Percentiles rank a stretch among this genome's conserved stretches.
These are phyloP conservation scores for Mucor sp. DNA, from an alignment of 371 early-diverging fungal species.

Conservation along the genomic window DNA sequence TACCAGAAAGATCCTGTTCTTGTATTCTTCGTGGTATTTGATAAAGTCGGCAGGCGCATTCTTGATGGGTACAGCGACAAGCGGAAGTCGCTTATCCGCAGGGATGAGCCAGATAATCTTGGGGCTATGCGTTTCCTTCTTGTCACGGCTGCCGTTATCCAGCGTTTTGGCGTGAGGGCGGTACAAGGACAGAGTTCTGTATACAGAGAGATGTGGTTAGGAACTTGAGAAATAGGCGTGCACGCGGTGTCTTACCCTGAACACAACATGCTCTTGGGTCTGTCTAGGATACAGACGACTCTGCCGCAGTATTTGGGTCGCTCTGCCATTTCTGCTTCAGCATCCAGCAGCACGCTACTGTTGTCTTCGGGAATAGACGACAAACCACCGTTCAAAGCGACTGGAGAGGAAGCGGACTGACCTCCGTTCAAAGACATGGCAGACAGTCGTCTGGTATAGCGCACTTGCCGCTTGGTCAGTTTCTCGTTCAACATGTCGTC, in stretches of 20 bases:
- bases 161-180: conserved; percentile 26
- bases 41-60: conserved; percentile 37
- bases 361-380: conserved; percentile 33
- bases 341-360: neutral
- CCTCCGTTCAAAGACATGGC: neutral
- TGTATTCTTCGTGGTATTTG: conserved; percentile 40
- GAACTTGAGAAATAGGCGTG: neutral
- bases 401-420: neutral
- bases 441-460: conserved; percentile 23
- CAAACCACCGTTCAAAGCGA: conserved; percentile 4
- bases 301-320: conserved; percentile 37
- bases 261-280: conserved; percentile 31
- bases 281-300: conserved; percentile 38
- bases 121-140: conserved; percentile 24
- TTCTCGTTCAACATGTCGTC: conserved; percentile 48
- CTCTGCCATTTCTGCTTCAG: neutral
- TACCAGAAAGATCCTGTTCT: conserved; percentile 41
- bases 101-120: conserved; percentile 68
- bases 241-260: conserved; percentile 27
- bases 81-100: conserved; percentile 63
- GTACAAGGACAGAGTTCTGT: conserved; percentile 31
- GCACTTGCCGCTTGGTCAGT: conserved; percentile 27
- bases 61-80: conserved; percentile 55
- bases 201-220: neutral
- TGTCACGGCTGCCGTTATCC: conserved; percentile 24